phyloP scores from a whole-genome alignment of 2,329 filamentous ascomycete species.

The Talaromyces sp. region DNA sequence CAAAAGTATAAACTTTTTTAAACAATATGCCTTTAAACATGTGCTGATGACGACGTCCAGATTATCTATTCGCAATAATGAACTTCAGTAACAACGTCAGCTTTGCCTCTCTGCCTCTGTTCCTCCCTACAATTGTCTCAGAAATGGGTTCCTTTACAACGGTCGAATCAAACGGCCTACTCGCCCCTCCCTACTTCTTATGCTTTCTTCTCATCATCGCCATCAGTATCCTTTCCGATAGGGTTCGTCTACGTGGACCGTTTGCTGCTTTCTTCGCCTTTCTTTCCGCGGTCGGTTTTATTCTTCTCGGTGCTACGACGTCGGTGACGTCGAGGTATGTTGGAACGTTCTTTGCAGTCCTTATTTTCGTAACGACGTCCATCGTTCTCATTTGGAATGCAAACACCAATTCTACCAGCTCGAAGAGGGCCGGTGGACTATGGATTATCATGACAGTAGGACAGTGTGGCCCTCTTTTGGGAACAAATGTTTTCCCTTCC shows the following conservation, averaged over 20 bases:
- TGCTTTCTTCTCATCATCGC: conserved; percentile 41
- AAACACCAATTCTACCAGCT: conserved; percentile 39
- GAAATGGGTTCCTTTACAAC: conserved; percentile 35
- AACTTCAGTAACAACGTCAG: conserved; percentile 32
- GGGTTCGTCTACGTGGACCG: conserved; percentile 37
- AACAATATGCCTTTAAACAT: background rate
- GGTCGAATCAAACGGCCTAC: conserved; percentile 38
- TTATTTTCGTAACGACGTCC: conserved; percentile 38
- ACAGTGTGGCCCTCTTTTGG: conserved; percentile 32
- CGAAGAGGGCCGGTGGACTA: conserved; percentile 36
- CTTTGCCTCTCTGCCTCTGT: conserved; percentile 32
- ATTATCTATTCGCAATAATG: conserved; percentile 21
- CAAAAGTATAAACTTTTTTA: conserved; percentile 13
- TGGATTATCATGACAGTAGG: conserved; percentile 40
- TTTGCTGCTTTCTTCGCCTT: conserved; percentile 37
- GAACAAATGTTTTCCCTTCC: conserved; percentile 35
- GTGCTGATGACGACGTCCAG: background rate
- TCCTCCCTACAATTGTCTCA: conserved; percentile 33
- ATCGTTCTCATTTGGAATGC: conserved; percentile 38
- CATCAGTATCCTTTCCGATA: conserved; percentile 37
- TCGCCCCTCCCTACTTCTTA: conserved; percentile 41
- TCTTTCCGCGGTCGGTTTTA: conserved; percentile 40
- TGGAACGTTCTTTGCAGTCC: conserved; percentile 39
- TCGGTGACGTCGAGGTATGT: conserved; percentile 35
- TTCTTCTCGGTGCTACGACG: conserved; percentile 38